These are phyloP conservation scores for Ottelia alismoides DNA, from an alignment of 106 monocot genomes.

Conservation along the genomic window DNA sequence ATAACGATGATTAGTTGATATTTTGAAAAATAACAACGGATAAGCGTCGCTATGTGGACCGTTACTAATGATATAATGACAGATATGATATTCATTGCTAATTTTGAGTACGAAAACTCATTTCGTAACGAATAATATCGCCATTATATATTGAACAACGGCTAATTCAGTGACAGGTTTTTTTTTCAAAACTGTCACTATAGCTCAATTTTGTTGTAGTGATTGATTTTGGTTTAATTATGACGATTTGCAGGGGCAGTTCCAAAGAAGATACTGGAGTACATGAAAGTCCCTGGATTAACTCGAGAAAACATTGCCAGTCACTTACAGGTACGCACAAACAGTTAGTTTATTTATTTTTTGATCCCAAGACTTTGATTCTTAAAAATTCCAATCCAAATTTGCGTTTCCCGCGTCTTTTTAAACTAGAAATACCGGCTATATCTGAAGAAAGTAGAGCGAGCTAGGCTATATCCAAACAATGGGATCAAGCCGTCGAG, in stretches of 20 bases:
- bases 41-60: too few species aligned
- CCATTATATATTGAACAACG: too few species aligned
- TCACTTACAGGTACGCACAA: constrained; percentile 20
- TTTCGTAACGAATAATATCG: too few species aligned
- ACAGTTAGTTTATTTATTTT: background rate
- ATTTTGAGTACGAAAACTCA: too few species aligned
- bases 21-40: too few species aligned
- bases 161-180: too few species aligned
- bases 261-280: constrained; percentile 28
- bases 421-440: constrained; percentile 10
- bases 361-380: background rate
- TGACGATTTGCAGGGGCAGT: constrained; percentile 17
- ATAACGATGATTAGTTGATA: too few species aligned
- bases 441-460: constrained; percentile 5
- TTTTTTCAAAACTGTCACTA: too few species aligned
- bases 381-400: background rate
- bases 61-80: too few species aligned
- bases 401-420: background rate
- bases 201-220: too few species aligned
- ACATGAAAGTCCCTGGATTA: constrained; percentile 20
- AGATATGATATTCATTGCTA: too few species aligned
- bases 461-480: background rate
- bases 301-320: constrained; percentile 29
- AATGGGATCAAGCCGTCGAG: background rate
- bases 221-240: too few species aligned